These are phyloP conservation scores for Aureoboletus auriporus DNA, from an alignment of 768 basidiomycete genomes.

Conservation along the genomic window DNA sequence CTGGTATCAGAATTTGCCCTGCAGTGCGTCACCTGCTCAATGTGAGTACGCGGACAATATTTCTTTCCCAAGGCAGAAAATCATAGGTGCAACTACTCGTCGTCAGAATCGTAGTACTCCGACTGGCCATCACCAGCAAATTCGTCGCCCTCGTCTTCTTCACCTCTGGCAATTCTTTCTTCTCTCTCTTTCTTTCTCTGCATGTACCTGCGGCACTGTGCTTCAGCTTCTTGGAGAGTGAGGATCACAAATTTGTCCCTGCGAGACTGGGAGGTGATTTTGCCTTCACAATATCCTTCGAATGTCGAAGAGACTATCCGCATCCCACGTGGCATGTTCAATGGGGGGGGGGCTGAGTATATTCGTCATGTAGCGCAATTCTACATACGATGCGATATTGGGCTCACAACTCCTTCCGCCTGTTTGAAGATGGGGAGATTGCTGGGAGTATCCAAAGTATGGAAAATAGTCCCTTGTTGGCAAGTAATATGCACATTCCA, in stretches of 20 bases:
- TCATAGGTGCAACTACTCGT: no score
- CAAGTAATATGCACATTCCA: slow-evolving; percentile 28
- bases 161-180: slow-evolving; percentile 8
- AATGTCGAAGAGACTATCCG: slow-evolving; percentile 15
- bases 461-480: slow-evolving; percentile 10
- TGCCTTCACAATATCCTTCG: slow-evolving; percentile 21
- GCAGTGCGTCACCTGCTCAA: no score
- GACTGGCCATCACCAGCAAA: slow-evolving; percentile 3
- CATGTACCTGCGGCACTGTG: slow-evolving; percentile 1
- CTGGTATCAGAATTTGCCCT: no score
- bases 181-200: slow-evolving; percentile 4
- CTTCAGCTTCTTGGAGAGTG: slow-evolving; percentile 16
- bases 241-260: slow-evolving; percentile 21
- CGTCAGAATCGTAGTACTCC: slow-evolving; percentile 2
- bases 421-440: slow-evolving; percentile 18
- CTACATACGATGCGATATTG: background rate
- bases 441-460: slow-evolving; percentile 6
- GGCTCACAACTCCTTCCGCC: slow-evolving; percentile 21
- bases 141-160: slow-evolving; percentile 9
- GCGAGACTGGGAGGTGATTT: slow-evolving; percentile 17
- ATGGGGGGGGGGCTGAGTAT: slow-evolving; percentile 17
- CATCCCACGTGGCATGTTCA: slow-evolving; percentile 22
- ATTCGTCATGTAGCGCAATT: background rate
- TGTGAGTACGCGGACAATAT: no score
- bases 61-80: no score